Conservation (phyloP, 1,139 yeast species). For the Hyphopichia buzzinii region DNA sequence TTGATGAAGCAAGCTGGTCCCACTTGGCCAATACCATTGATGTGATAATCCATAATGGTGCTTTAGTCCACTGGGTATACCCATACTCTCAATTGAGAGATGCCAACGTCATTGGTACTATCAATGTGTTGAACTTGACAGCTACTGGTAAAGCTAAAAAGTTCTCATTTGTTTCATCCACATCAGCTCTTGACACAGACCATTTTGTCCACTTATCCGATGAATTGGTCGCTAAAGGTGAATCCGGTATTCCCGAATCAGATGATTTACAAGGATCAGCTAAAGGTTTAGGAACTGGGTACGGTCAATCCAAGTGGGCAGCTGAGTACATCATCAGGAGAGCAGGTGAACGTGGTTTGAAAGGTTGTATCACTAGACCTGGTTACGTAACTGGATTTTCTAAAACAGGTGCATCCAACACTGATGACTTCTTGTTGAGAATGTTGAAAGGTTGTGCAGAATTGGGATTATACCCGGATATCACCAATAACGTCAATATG, state of each 20-base stretch:
- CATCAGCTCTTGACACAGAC: constrained; percentile 86
- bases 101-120: constrained; percentile 87
- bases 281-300: constrained; percentile 82
- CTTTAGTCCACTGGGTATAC: constrained; percentile 97
- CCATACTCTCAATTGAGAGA: constrained; percentile 90
- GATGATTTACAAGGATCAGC: constrained; percentile 84
- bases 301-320: constrained; percentile 98
- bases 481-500: constrained; percentile 86
- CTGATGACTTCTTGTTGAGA: constrained; percentile 93
- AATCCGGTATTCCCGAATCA: constrained; percentile 70
- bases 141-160: constrained; percentile 78
- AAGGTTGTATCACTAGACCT: constrained; percentile 90
- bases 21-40: constrained; percentile 61
- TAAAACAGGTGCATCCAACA: constrained; percentile 80
- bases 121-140: constrained; percentile 81
- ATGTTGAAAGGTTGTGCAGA: constrained; percentile 94
- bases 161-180: constrained; percentile 91
- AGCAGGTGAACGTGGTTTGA: constrained; percentile 84
- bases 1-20: constrained; percentile 57
- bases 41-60: constrained; percentile 92
- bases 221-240: constrained; percentile 59
- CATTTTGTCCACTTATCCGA: constrained; percentile 79
- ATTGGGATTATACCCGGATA: constrained; percentile 81
- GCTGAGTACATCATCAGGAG: constrained; percentile 85
- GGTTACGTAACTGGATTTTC: constrained; percentile 94